A percentile compares a stretch with the other conserved stretches of the same genome.
Evolutionary conservation across 2,329 filamentous ascomycete genomes (phyloP).

Genomic region (Colletotrichum noveboracense): DNA sequence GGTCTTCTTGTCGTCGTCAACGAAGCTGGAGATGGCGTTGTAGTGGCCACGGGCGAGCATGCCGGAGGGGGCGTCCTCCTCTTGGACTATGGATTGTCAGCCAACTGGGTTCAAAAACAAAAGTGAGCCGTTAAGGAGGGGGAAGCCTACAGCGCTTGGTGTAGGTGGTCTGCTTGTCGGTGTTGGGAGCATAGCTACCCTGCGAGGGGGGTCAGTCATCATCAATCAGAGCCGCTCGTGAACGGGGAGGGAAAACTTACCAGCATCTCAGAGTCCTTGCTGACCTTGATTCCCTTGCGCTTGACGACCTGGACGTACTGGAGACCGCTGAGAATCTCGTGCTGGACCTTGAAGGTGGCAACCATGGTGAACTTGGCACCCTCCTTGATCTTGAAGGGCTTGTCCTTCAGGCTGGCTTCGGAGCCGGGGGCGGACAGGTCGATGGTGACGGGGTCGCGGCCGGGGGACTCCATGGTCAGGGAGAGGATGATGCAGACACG

Average conservation of each 20-base stretch:
- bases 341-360: conserved; percentile 92
- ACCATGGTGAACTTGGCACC: conserved; percentile 93
- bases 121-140: background rate
- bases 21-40: conserved; percentile 85
- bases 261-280: conserved; percentile 98
- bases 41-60: conserved; percentile 92
- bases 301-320: conserved; percentile 97
- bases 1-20: conserved; percentile 91
- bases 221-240: background rate
- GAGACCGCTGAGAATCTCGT: conserved; percentile 91
- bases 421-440: conserved; percentile 79
- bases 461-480: conserved; percentile 85
- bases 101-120: background rate
- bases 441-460: conserved; percentile 85
- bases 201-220: conserved; percentile 41
- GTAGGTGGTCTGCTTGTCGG: conserved; percentile 83
- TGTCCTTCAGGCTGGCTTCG: conserved; percentile 80
- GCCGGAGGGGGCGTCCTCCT: conserved; percentile 90
- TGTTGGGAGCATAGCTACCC: conserved; percentile 94
- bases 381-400: conserved; percentile 98
- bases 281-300: conserved; percentile 83
- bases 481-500: conserved; percentile 93
- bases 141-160: conserved; percentile 83
- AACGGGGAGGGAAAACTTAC: conserved; percentile 55
- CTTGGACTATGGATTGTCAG: conserved; percentile 67